Evolutionary conservation across 257 asterid species (phyloP).

Genomic region (Coffea canephora): DNA sequence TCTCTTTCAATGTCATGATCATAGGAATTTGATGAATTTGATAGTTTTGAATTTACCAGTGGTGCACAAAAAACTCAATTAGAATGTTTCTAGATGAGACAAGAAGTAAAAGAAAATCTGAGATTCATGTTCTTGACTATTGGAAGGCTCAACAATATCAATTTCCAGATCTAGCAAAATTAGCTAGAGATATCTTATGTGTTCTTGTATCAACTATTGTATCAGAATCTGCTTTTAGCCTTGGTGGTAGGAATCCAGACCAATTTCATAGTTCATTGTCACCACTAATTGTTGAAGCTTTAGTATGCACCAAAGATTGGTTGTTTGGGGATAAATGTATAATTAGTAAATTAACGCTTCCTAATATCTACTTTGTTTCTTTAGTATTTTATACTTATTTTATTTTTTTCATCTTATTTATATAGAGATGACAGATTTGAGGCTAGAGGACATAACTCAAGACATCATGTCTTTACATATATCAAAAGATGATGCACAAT

Average conservation of each 20-base stretch:
- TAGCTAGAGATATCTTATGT: neutral
- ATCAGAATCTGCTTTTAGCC: neutral
- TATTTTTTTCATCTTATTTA: neutral
- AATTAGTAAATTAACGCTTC: neutral
- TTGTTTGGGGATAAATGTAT: neutral
- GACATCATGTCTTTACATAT: neutral
- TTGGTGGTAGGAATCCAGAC: neutral
- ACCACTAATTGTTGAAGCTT: neutral
- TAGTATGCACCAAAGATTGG: neutral
- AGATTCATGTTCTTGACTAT: neutral
- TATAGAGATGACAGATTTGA: neutral
- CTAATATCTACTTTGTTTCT: too few relatives aligned
- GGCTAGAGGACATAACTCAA: neutral
- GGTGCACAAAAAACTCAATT: too few relatives aligned
- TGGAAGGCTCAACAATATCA: neutral
- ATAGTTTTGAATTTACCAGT: too few relatives aligned
- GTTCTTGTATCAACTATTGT: neutral
- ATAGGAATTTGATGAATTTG: too few relatives aligned
- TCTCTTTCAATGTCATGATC: too few relatives aligned
- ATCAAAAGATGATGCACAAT: neutral
- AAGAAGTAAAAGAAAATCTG: neutral
- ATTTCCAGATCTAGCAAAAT: neutral
- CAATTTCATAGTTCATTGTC: neutral
- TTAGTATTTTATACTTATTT: neutral
- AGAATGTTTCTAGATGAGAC: too few relatives aligned